Conservation (phyloP, 78 protist genomes). For the Cavenderia fasciculata region DNA sequence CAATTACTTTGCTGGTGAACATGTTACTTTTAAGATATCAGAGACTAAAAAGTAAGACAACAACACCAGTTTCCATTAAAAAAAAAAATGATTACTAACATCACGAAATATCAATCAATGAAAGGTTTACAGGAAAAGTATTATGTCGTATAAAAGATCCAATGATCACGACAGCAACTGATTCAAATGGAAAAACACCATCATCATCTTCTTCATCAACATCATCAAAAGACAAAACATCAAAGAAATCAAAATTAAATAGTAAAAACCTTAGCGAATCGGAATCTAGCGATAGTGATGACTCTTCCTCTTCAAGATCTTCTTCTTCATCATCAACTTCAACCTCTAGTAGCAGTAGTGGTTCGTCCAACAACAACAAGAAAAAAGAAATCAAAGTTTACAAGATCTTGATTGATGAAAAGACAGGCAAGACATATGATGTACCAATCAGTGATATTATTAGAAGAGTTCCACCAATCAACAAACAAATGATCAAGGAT, state of each 20-base stretch:
- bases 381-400: conserved; percentile 10
- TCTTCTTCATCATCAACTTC: too few species aligned
- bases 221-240: not conserved
- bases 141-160: too few species aligned
- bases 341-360: too few species aligned
- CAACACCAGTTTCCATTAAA: too few species aligned
- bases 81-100: too few species aligned
- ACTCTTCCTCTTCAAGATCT: not conserved
- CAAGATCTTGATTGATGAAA: conserved; percentile 14
- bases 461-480: conserved; percentile 65
- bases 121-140: too few species aligned
- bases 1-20: conserved; percentile 43
- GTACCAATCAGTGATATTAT: conserved; percentile 36
- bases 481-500: conserved; percentile 69
- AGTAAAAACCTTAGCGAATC: not conserved
- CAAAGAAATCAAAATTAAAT: conserved; percentile 18
- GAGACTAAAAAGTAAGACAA: conserved; percentile 2
- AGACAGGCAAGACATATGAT: conserved; percentile 6
- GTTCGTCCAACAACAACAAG: not conserved
- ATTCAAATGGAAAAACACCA: not conserved
- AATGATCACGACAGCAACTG: not conserved
- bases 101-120: too few species aligned
- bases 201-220: not conserved
- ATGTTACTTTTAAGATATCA: conserved; percentile 15
- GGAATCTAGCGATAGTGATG: not conserved